Conservation (phyloP, 2,329 filamentous ascomycete genomes). For the Cadophora sp. region DNA sequence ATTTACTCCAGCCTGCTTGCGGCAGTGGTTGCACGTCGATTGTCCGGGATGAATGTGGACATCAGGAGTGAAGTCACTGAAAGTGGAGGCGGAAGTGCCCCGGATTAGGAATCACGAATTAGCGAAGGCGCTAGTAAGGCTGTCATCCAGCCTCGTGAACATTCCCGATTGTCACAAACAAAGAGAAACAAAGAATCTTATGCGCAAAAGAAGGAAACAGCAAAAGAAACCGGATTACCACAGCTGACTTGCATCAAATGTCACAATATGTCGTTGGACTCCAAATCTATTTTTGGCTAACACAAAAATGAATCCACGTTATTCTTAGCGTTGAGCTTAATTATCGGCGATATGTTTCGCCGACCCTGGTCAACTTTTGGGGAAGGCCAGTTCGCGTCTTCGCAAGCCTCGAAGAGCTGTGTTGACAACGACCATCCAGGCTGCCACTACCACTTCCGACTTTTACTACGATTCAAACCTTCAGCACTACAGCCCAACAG, state of each 20-base stretch:
- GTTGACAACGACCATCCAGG: not conserved
- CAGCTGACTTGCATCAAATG: not conserved
- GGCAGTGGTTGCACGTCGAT: not conserved
- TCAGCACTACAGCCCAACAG: not conserved
- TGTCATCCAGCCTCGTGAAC: conserved; percentile 8
- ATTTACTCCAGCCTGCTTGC: not conserved
- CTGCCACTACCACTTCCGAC: not conserved
- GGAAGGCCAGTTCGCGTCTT: conserved; percentile 35
- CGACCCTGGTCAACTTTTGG: conserved; percentile 23
- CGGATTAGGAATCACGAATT: conserved; percentile 16
- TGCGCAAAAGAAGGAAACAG: not conserved
- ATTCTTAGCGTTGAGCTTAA: conserved; percentile 32
- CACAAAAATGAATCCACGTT: not conserved
- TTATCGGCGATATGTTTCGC: conserved; percentile 25
- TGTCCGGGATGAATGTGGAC: not conserved
- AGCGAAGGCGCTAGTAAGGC: conserved; percentile 10
- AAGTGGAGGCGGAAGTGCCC: conserved; percentile 2
- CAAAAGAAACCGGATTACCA: not conserved
- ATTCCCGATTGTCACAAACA: not conserved
- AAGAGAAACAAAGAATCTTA: not conserved
- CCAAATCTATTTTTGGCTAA: not conserved
- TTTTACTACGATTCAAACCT: not conserved
- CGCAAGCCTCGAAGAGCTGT: not conserved
- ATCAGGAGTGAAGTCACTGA: conserved; percentile 10
- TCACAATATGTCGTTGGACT: not conserved